Evolutionary conservation across 371 early-diverging fungal species (phyloP).

Genomic region (Mortierella sp.): DNA sequence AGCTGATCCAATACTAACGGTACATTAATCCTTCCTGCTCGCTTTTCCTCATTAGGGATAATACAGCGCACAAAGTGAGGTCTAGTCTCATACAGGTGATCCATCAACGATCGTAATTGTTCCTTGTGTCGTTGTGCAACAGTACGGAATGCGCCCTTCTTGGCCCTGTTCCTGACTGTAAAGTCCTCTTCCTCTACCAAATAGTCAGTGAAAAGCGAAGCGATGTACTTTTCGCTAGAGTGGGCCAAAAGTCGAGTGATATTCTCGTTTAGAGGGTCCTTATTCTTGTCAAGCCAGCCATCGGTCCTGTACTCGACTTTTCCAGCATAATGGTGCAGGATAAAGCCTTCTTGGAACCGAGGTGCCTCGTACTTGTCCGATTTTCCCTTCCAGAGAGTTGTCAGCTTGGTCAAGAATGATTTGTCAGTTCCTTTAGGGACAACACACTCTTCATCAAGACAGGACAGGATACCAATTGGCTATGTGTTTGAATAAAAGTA

Average conservation of each 20-base stretch:
- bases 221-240: slow-evolving; percentile 85
- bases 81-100: slow-evolving; percentile 89
- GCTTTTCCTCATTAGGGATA: slow-evolving; percentile 97
- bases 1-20: slow-evolving; percentile 96
- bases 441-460: slow-evolving; percentile 99
- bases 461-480: slow-evolving; percentile 98
- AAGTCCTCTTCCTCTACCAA: slow-evolving; percentile 67
- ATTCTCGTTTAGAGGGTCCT: slow-evolving; percentile 99
- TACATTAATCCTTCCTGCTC: slow-evolving; percentile 85
- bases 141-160: slow-evolving; percentile 87
- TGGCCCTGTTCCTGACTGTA: slow-evolving; percentile 57
- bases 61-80: slow-evolving; percentile 99
- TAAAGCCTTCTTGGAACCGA: slow-evolving; percentile 94
- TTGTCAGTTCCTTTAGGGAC: slow-evolving; percentile 98
- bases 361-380: slow-evolving; percentile 90
- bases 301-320: slow-evolving; percentile 95
- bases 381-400: slow-evolving; percentile 89
- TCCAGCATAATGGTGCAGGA: slow-evolving; percentile 98
- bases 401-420: slow-evolving; percentile 96
- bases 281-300: slow-evolving; percentile 99
- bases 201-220: slow-evolving; percentile 87
- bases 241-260: slow-evolving; percentile 89
- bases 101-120: slow-evolving; percentile 92
- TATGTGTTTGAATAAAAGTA: slow-evolving; percentile 28
- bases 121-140: slow-evolving; percentile 98